These are phyloP conservation scores for Symbiotaphrina buchneri DNA, from an alignment of 495 filamentous ascomycete species.

Conservation along the genomic window DNA sequence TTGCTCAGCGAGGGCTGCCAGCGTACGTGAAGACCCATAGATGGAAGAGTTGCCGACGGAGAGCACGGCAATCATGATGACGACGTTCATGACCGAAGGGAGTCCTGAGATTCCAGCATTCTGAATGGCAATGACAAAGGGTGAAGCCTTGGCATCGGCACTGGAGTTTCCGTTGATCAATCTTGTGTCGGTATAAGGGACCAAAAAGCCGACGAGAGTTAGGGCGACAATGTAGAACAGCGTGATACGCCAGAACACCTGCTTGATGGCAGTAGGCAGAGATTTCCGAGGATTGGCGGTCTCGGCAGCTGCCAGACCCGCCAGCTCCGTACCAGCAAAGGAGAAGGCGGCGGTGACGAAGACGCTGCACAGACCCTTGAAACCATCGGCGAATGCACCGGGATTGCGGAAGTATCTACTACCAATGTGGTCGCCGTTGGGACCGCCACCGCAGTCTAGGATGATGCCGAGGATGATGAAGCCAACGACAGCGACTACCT, in stretches of 20 bases:
- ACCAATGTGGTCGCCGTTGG: slow-evolving; percentile 58
- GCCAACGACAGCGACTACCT: slow-evolving; percentile 67
- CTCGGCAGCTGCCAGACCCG: slow-evolving; percentile 76
- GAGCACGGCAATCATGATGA: slow-evolving; percentile 72
- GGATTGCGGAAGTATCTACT: slow-evolving; percentile 65
- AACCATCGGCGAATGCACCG: slow-evolving; percentile 78
- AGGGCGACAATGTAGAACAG: slow-evolving; percentile 70
- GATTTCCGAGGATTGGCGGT: slow-evolving; percentile 72
- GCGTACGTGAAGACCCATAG: slow-evolving; percentile 69
- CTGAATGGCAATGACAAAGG: slow-evolving; percentile 75
- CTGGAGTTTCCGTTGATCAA: slow-evolving; percentile 29
- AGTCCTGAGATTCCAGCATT: slow-evolving; percentile 56
- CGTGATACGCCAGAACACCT: slow-evolving; percentile 89
- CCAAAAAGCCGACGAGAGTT: slow-evolving; percentile 47
- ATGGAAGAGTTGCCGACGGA: slow-evolving; percentile 76
- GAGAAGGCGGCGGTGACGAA: slow-evolving; percentile 88
- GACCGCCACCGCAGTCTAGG: slow-evolving; percentile 59
- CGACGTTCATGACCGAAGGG: slow-evolving; percentile 70
- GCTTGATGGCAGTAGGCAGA: slow-evolving; percentile 68
- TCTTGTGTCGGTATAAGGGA: slow-evolving; percentile 38
- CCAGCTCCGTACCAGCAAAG: slow-evolving; percentile 84
- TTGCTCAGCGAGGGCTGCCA: slow-evolving; percentile 72
- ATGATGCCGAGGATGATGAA: slow-evolving; percentile 72
- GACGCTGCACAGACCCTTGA: slow-evolving; percentile 84
- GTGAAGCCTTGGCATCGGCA: slow-evolving; percentile 52